Percentiles rank a stretch among this genome's conserved stretches.
Evolutionary conservation across 2,329 filamentous ascomycete genomes (phyloP).

Genomic region (Bipolaris zeicola): DNA sequence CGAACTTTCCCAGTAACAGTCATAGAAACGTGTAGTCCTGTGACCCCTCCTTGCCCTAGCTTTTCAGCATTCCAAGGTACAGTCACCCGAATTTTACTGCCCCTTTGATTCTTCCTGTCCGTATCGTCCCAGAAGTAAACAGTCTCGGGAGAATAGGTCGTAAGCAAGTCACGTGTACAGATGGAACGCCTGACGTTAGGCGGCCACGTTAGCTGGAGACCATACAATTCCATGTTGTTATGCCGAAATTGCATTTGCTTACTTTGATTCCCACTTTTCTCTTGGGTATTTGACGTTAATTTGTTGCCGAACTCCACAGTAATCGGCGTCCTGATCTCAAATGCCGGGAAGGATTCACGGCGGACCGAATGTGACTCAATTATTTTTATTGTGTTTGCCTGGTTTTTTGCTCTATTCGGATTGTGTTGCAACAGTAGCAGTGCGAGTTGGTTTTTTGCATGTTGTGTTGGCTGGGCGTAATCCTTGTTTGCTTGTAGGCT

Average conservation of each 20-base stretch:
- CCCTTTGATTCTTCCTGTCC: neutral
- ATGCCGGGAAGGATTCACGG: neutral
- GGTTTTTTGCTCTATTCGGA: neutral
- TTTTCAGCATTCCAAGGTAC: neutral
- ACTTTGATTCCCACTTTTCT: neutral
- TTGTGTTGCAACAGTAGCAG: neutral
- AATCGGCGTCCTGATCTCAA: neutral
- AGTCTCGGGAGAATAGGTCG: neutral
- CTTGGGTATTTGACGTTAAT: neutral
- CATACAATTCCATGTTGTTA: neutral
- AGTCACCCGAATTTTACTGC: neutral
- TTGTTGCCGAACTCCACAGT: neutral
- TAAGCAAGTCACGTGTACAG: constrained; percentile 6
- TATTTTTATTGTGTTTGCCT: neutral
- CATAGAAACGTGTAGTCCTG: neutral
- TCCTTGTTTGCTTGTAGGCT: neutral
- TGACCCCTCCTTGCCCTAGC: neutral
- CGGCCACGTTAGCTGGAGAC: neutral
- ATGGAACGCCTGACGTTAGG: constrained; percentile 1
- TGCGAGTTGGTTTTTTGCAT: neutral
- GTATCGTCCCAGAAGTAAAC: neutral
- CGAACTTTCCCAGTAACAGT: neutral
- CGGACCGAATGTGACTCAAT: neutral
- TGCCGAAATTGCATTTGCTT: neutral
- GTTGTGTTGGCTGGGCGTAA: neutral